A percentile compares a stretch with the other conserved stretches of the same genome.
Evolutionary conservation across 441 rosid species (phyloP).

Genomic region (Pelargonium cotyledonis): DNA sequence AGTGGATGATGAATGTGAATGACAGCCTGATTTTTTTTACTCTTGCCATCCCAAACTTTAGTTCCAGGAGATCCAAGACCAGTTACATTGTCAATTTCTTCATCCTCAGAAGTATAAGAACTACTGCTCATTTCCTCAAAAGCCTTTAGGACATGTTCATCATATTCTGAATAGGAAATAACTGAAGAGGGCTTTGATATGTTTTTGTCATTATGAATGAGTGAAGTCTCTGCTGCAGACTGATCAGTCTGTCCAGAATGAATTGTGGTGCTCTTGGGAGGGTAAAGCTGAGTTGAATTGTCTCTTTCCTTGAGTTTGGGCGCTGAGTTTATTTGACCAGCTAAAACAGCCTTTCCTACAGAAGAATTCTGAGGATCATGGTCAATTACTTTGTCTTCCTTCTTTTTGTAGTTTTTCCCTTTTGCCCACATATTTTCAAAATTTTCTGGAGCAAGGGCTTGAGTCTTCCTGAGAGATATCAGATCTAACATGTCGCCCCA

Average conservation of each 20-base stretch:
- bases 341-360: constrained; percentile 28
- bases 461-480: constrained; percentile 78
- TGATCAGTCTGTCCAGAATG: constrained; percentile 14
- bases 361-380: constrained; percentile 43
- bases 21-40: constrained; percentile 63
- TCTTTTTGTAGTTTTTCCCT: constrained; percentile 79
- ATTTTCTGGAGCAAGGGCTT: constrained; percentile 91
- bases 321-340: constrained; percentile 27
- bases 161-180: constrained; percentile 42
- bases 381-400: constrained; percentile 43
- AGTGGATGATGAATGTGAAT: constrained; percentile 94
- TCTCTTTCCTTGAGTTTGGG: constrained; percentile 32
- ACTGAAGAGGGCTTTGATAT: constrained; percentile 34
- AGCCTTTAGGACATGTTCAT: constrained; percentile 31
- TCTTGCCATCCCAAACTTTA: constrained; percentile 95
- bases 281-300: constrained; percentile 22
- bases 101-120: constrained; percentile 76
- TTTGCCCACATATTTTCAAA: constrained; percentile 97
- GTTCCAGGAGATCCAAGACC: constrained; percentile 94
- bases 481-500: constrained; percentile 81
- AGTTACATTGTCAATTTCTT: constrained; percentile 54
- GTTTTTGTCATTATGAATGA: constrained; percentile 25
- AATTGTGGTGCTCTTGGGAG: constrained; percentile 20
- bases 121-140: constrained; percentile 46
- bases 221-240: constrained; percentile 21